Conservation (phyloP, 768 basidiomycete species). For the Tylopilus sp. region DNA sequence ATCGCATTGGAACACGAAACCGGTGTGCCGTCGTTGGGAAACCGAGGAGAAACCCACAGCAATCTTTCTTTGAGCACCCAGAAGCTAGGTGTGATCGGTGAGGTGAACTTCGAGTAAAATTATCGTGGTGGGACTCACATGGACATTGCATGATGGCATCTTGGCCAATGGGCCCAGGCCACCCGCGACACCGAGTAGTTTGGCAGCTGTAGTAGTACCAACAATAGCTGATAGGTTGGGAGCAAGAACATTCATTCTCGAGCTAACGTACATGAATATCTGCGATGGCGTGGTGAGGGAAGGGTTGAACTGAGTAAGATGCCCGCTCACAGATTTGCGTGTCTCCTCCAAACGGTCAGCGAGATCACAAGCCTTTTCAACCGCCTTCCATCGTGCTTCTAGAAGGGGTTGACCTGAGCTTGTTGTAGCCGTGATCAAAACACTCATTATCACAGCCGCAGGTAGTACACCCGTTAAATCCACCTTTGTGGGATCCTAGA, state of each 20-base stretch:
- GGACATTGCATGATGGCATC: slow-evolving; percentile 94
- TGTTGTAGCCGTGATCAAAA: slow-evolving; percentile 92
- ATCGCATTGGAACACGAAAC: slow-evolving; percentile 95
- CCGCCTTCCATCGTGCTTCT: slow-evolving; percentile 71
- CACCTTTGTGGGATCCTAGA: slow-evolving; percentile 83
- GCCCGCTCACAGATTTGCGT: slow-evolving; percentile 66
- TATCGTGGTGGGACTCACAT: slow-evolving; percentile 50
- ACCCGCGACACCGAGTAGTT: slow-evolving; percentile 95
- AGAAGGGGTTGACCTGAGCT: slow-evolving; percentile 73
- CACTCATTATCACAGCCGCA: slow-evolving; percentile 90
- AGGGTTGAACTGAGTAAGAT: background rate
- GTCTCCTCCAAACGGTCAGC: slow-evolving; percentile 87
- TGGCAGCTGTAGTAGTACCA: slow-evolving; percentile 97
- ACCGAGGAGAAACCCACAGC: slow-evolving; percentile 87
- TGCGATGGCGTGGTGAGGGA: slow-evolving; percentile 29
- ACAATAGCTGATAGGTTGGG: slow-evolving; percentile 98
- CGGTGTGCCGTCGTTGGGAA: slow-evolving; percentile 88
- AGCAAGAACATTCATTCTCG: slow-evolving; percentile 96
- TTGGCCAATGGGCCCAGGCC: slow-evolving; percentile 87
- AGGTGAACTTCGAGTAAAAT: background rate
- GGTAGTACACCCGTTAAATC: slow-evolving; percentile 78
- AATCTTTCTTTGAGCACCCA: slow-evolving; percentile 93
- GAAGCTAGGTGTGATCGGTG: slow-evolving; percentile 57
- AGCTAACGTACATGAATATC: slow-evolving; percentile 99
- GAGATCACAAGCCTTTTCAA: slow-evolving; percentile 83